These are phyloP conservation scores for Tricholoma terreum DNA, from an alignment of 768 basidiomycete genomes.

Conservation along the genomic window DNA sequence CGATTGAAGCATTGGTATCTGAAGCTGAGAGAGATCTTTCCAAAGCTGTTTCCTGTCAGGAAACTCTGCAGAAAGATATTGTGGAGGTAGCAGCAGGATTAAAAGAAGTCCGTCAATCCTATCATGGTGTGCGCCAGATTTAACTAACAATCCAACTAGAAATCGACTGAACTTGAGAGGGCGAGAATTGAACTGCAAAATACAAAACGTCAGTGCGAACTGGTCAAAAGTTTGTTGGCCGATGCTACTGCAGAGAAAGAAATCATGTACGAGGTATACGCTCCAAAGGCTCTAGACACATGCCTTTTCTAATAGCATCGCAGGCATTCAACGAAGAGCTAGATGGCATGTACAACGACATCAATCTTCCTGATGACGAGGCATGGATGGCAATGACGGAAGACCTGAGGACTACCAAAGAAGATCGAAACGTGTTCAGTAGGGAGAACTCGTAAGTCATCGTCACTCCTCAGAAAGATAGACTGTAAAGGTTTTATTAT, in stretches of 20 bases:
- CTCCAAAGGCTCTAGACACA: neutral
- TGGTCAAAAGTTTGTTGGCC: conserved; percentile 72
- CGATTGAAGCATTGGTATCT: conserved; percentile 50
- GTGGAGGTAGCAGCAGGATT: conserved; percentile 47
- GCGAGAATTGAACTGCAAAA: conserved; percentile 63
- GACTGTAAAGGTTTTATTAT: neutral
- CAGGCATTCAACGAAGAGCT: conserved; percentile 95
- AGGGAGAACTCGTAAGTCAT: conserved; percentile 76
- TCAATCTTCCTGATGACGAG: conserved; percentile 76
- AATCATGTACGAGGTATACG: conserved; percentile 81
- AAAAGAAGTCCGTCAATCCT: conserved; percentile 48
- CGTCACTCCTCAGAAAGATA: neutral
- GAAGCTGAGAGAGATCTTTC: conserved; percentile 59
- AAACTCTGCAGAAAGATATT: conserved; percentile 51
- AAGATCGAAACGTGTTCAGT: conserved; percentile 65
- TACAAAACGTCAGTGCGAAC: conserved; percentile 69
- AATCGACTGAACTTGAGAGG: conserved; percentile 59
- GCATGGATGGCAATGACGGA: conserved; percentile 76
- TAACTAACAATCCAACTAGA: conserved; percentile 33
- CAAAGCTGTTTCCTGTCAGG: conserved; percentile 51
- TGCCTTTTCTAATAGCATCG: neutral
- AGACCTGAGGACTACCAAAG: conserved; percentile 74
- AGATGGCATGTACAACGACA: conserved; percentile 86
- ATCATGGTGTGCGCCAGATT: neutral
- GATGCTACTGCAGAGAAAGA: conserved; percentile 86